Evolutionary conservation across 257 asterid species (phyloP), one percentile per base, ranked within the genome.

Genomic region (Scutellaria baicalensis): DNA sequence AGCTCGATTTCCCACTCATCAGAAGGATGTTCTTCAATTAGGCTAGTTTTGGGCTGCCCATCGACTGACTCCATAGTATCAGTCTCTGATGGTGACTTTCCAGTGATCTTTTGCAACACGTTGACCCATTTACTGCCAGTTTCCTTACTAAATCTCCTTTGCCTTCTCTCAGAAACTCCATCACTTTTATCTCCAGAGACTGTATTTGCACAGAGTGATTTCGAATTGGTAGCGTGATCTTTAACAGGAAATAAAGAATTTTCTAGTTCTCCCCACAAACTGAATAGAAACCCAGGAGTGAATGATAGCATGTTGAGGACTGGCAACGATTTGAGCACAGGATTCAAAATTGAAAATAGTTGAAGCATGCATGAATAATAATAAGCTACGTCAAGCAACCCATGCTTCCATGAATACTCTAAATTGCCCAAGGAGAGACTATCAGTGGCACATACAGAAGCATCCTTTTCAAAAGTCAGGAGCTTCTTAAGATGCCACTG

Each of bases 261-360:
- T 72, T 93, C 93, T 45, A 93, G 71, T 75, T 83, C 85, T 71
- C 68, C 89, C 97, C 96, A 93, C 78, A 93, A 78, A 70, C 79
- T 82, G 57, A 71, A 43, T 65, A 93, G 87, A 84, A 93, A 93
- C 43, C 98, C 96, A 59, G 97, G 97, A 73, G 99, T 81, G 84
- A 93, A 93, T 4, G 99, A 84, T 68, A 93, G 75, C 93, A 93
- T 84, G 79, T 93, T 93, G 77, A 93, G 97, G 67, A 93, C 84
- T 31, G 98, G 97, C 75, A 93, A 78, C 8, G 99, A 78, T 74
- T 91, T 91, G 74, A 78, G 81, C 76, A 78, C 79, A 21, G 95
- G 95, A 81, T 91, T 85, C 70, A 93, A 57, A 61, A 65, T 72
- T 56, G 92, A 80, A 83, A 83, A 89, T 70, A 90, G 76, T 49